phyloP scores from a whole-genome alignment of 805 yeast genomes.

The Starmerella etchellsii region DNA sequence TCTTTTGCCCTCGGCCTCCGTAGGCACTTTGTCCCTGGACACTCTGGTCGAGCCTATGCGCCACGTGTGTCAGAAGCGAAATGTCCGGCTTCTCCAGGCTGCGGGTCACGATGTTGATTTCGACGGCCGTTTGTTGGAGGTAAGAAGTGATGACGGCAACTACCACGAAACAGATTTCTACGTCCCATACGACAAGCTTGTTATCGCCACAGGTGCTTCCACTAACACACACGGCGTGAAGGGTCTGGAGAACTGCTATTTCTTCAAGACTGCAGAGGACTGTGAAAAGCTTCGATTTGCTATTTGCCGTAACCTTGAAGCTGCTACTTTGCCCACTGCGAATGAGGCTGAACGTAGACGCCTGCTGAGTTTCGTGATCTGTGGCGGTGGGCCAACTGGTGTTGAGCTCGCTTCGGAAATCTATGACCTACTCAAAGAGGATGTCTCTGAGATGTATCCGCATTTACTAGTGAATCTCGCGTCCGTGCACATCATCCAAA shows the following conservation, averaged over 20 bases:
- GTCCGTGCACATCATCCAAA: constrained; percentile 56
- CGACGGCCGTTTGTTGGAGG: constrained; percentile 45
- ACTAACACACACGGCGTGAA: constrained; percentile 59
- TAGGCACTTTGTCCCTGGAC: constrained; percentile 54
- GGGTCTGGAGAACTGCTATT: constrained; percentile 50
- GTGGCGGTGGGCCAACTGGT: constrained; percentile 71
- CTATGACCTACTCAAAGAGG: constrained; percentile 53
- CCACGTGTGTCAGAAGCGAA: constrained; percentile 37
- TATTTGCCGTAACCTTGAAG: constrained; percentile 44
- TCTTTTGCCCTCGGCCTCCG: constrained; percentile 55
- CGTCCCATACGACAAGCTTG: constrained; percentile 59
- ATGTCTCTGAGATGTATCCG: constrained; percentile 45
- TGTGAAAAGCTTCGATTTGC: constrained; percentile 43
- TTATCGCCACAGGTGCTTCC: constrained; percentile 56
- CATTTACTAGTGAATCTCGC: constrained; percentile 47
- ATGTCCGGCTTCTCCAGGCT: constrained; percentile 53
- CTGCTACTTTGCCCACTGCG: constrained; percentile 54
- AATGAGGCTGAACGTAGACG: constrained; percentile 49
- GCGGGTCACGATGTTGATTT: constrained; percentile 47
- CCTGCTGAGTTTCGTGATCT: constrained; percentile 48
- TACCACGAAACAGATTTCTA: constrained; percentile 35
- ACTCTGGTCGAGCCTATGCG: constrained; percentile 54
- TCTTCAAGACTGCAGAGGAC: constrained; percentile 55
- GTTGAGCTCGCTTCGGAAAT: constrained; percentile 65
- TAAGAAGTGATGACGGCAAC: constrained; percentile 33